phyloP scores from a whole-genome alignment of 352 stramenopile species.

The Phytophthora pistaciae region DNA sequence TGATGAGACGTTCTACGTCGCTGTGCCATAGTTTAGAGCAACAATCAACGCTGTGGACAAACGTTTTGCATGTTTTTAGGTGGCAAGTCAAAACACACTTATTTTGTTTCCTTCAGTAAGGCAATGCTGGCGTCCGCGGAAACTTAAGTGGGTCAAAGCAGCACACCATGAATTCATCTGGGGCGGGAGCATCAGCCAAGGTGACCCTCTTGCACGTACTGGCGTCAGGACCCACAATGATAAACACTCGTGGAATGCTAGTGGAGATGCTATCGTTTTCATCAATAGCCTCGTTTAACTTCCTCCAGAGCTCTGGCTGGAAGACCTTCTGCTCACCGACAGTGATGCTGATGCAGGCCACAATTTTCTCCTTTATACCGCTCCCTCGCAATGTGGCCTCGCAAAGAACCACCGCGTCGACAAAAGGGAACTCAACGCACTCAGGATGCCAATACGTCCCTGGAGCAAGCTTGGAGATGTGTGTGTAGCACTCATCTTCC shows the following conservation, averaged over 20 bases:
- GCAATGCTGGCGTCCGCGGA: slow-evolving; percentile 3
- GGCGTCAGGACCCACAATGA: slow-evolving; percentile 30
- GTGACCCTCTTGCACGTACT: slow-evolving; percentile 28
- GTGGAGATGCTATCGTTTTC: slow-evolving; percentile 12
- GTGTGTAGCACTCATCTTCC: slow-evolving; percentile 24
- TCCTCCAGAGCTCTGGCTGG: slow-evolving; percentile 14
- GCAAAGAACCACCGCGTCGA: slow-evolving; percentile 35
- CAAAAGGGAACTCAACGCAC: slow-evolving; percentile 17
- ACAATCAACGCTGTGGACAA: too few species aligned
- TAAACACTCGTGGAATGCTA: slow-evolving; percentile 27
- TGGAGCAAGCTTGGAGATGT: slow-evolving; percentile 12
- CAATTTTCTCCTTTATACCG: slow-evolving; percentile 26
- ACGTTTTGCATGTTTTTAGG: not conserved
- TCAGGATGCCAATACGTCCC: slow-evolving; percentile 29
- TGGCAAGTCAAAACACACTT: not conserved
- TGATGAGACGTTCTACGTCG: too few species aligned
- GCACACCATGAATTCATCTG: slow-evolving; percentile 33
- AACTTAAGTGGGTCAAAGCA: slow-evolving; percentile 33
- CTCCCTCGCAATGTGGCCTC: slow-evolving; percentile 28
- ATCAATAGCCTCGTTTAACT: slow-evolving; percentile 30
- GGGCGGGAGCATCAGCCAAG: slow-evolving; percentile 20
- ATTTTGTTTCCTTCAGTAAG: not conserved
- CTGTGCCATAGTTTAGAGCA: too few species aligned
- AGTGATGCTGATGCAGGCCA: slow-evolving; percentile 29
- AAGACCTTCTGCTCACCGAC: slow-evolving; percentile 28